Percentiles rank a stretch among this genome's conserved stretches.
phyloP scores from a whole-genome alignment of 495 filamentous ascomycete genomes.

The Tuber umbilicatum region DNA sequence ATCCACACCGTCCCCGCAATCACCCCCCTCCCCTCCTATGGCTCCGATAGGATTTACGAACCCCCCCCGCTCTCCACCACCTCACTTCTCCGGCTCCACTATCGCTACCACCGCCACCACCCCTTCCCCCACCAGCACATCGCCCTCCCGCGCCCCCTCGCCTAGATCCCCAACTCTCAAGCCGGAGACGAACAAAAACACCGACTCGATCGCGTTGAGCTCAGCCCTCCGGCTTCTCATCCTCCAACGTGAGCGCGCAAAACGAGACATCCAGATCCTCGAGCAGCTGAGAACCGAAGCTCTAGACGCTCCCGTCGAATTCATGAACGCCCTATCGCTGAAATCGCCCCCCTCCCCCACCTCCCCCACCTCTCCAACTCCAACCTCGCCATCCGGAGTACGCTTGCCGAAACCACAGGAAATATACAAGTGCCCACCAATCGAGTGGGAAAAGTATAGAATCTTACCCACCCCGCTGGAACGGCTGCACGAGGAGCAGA shows the following conservation, averaged over 20 bases:
- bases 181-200: conserved; percentile 17
- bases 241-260: conserved; percentile 39
- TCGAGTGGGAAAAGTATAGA: conserved; percentile 40
- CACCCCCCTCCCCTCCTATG: conserved; percentile 39
- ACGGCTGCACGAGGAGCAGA: conserved; percentile 37
- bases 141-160: conserved; percentile 36
- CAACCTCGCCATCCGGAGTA: conserved; percentile 14
- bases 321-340: conserved; percentile 36
- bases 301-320: conserved; percentile 34
- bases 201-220: conserved; percentile 30
- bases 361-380: conserved; percentile 19
- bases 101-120: conserved; percentile 16
- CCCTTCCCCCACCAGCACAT: conserved; percentile 14
- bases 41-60: conserved; percentile 15
- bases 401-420: conserved; percentile 38
- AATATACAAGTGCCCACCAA: conserved; percentile 36
- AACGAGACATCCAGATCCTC: conserved; percentile 34
- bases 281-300: conserved; percentile 34
- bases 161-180: conserved; percentile 15
- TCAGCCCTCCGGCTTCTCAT: conserved; percentile 39
- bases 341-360: conserved; percentile 19
- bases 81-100: conserved; percentile 14
- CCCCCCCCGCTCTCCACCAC: conserved; percentile 12
- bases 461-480: conserved; percentile 37
- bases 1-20: conserved; percentile 35